phyloP scores from a whole-genome alignment of 257 asterid genomes.

The Striga asiatica region DNA sequence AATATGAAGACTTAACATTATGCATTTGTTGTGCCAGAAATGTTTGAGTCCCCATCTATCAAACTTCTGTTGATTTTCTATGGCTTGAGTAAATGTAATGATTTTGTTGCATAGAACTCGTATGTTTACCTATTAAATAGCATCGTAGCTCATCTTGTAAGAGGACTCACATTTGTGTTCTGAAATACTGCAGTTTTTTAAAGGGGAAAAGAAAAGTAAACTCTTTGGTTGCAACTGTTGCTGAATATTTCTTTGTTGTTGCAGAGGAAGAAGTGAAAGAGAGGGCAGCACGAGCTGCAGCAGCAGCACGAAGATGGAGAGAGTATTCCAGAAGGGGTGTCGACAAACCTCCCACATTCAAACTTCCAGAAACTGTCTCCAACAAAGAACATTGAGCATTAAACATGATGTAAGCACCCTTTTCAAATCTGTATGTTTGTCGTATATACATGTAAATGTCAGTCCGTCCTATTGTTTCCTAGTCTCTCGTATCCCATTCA shows the following conservation, averaged over 20 bases:
- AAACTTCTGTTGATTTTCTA: too few relatives aligned
- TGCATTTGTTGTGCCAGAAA: too few relatives aligned
- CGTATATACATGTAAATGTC: neutral
- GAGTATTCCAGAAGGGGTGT: slow-evolving; percentile 83
- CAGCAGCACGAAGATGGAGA: slow-evolving; percentile 96
- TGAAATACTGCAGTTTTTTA: too few relatives aligned
- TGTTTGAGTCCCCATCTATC: too few relatives aligned
- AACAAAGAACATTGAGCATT: slow-evolving; percentile 33
- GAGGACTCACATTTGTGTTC: too few relatives aligned
- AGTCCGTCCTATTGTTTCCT: neutral
- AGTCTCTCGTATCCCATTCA: neutral
- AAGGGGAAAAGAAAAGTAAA: too few relatives aligned
- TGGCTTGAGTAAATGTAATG: too few relatives aligned
- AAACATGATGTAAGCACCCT: neutral
- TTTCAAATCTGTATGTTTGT: neutral
- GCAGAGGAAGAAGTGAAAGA: slow-evolving; percentile 73
- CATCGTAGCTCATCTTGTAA: too few relatives aligned
- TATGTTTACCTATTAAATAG: too few relatives aligned
- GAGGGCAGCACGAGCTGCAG: slow-evolving; percentile 76
- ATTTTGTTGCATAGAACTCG: too few relatives aligned
- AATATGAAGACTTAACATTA: too few relatives aligned
- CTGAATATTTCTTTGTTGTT: neutral
- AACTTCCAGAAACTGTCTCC: slow-evolving; percentile 70
- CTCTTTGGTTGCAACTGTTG: neutral
- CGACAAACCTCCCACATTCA: slow-evolving; percentile 79